Percentiles rank a stretch among this genome's conserved stretches.
Conservation (phyloP, 2,329 filamentous ascomycete species). For the Xylariales sp. region DNA sequence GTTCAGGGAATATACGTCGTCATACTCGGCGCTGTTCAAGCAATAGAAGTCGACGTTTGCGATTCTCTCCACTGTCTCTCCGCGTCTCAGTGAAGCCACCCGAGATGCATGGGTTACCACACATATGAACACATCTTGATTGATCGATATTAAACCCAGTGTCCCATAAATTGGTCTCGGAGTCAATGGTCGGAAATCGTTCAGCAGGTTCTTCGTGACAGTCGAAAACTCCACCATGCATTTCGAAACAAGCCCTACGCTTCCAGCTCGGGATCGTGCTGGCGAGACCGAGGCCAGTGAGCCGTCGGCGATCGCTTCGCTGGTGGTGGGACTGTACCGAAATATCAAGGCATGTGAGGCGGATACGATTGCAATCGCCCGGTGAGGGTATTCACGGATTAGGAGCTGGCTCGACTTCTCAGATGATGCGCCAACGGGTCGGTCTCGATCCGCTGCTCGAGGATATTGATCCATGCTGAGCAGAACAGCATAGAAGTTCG, state of each 20-base stretch:
- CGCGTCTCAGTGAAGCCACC: constrained; percentile 77
- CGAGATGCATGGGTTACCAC: constrained; percentile 76
- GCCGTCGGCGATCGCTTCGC: constrained; percentile 54
- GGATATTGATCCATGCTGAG: constrained; percentile 12
- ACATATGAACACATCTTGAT: constrained; percentile 82
- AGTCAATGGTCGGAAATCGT: constrained; percentile 71
- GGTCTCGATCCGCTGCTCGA: constrained; percentile 11
- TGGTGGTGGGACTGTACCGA: constrained; percentile 66
- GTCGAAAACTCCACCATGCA: constrained; percentile 88
- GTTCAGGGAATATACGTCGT: constrained; percentile 62
- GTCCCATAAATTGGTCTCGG: constrained; percentile 77
- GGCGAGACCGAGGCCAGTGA: constrained; percentile 51
- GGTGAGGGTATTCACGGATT: constrained; percentile 80
- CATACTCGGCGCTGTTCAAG: constrained; percentile 80
- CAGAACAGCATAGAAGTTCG: constrained; percentile 4
- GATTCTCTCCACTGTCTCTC: constrained; percentile 86
- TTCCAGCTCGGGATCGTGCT: constrained; percentile 36
- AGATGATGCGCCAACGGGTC: constrained; percentile 9
- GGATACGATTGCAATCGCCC: constrained; percentile 82
- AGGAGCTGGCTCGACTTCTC: constrained; percentile 71
- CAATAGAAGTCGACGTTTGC: constrained; percentile 88
- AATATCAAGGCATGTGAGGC: constrained; percentile 78
- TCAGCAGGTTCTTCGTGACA: constrained; percentile 59
- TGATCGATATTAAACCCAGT: constrained; percentile 78
- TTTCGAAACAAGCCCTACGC: constrained; percentile 45